Conservation (phyloP, 495 filamentous ascomycete species). For the Tetracladium setigerum region DNA sequence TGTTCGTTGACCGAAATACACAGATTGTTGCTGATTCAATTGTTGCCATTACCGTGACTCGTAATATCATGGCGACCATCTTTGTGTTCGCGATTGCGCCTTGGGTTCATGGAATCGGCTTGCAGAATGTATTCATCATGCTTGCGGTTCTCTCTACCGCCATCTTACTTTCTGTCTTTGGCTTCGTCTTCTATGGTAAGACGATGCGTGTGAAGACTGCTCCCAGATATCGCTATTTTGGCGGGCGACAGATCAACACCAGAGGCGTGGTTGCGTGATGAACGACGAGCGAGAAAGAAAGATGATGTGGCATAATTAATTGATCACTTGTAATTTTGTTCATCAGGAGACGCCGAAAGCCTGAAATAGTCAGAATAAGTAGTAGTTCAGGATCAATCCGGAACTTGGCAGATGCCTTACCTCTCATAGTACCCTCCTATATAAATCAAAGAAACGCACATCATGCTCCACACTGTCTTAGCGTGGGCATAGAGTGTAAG, state of each 20-base stretch:
- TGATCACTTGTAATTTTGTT: too few species aligned
- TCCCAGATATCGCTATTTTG: constrained; percentile 12
- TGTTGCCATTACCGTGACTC: constrained; percentile 27
- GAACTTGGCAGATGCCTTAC: too few species aligned
- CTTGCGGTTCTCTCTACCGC: constrained; percentile 17
- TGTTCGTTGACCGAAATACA: not conserved
- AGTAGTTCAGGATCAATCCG: too few species aligned
- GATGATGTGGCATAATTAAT: too few species aligned
- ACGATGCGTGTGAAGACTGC: constrained; percentile 9
- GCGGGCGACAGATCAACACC: not conserved
- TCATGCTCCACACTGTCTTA: too few species aligned
- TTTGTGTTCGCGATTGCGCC: constrained; percentile 28
- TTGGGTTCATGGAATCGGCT: constrained; percentile 27
- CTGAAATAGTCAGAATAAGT: too few species aligned
- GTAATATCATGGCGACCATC: constrained; percentile 26
- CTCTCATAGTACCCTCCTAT: too few species aligned
- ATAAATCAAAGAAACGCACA: too few species aligned
- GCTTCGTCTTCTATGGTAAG: constrained; percentile 20
- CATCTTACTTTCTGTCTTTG: constrained; percentile 15
- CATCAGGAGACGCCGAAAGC: too few species aligned
- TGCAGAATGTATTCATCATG: constrained; percentile 24
- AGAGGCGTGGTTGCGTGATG: too few species aligned
- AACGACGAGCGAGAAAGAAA: too few species aligned
- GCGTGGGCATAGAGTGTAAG: too few species aligned
- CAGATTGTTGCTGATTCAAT: constrained; percentile 30